Evolutionary conservation across 164 flowering plant species (phyloP), one percentile per base, ranked within the genome.

Genomic region (Cinnamomum micranthum): DNA sequence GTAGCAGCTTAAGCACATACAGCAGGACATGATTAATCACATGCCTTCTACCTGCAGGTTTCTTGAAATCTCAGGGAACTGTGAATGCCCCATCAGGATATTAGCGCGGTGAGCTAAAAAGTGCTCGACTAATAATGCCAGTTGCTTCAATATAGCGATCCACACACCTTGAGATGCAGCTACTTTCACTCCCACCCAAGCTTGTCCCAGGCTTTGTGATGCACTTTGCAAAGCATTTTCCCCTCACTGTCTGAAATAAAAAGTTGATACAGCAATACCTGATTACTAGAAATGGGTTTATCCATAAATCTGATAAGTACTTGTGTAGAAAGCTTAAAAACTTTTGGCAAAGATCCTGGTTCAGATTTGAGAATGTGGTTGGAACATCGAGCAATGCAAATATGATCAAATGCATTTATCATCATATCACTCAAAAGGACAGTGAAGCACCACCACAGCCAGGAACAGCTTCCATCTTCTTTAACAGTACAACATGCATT

Each of bases 111-210:
- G 78, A 69, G 71, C 84, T 84, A 71, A 93, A 90, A 10, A 94
- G 84, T 77, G 98, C 86, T 83, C 76, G 87, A 82, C 95, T 83
- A 23, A 96, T 68, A 47, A 96, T 91, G 41, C 95, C 92, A 3
- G 97, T 91, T 13, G 99, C 99, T 70, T 96, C 99, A 65, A 94
- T 89, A 76, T 96, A 96, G 71, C 97, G 99, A 52, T 96, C 99
- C 78, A 94, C 88, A 70, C 98, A 94, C 83, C 97, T 87, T 10
- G 99, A 94, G 24, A 94, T 75, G 87, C 97, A 96, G 81, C 97
- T 96, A 74, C 94, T 84, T 82, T 96, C 99, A 20, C 98, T 84
- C 28, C 97, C 94, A 67, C 99, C 88, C 71, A 96, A 77, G 81
- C 97, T 92, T 71, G 91, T 82, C 27, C 98, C 99, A 3, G 95